Base-by-base conservation (phyloP, 345 rosid species). In the Orychophragmus violaceus region DNA sequence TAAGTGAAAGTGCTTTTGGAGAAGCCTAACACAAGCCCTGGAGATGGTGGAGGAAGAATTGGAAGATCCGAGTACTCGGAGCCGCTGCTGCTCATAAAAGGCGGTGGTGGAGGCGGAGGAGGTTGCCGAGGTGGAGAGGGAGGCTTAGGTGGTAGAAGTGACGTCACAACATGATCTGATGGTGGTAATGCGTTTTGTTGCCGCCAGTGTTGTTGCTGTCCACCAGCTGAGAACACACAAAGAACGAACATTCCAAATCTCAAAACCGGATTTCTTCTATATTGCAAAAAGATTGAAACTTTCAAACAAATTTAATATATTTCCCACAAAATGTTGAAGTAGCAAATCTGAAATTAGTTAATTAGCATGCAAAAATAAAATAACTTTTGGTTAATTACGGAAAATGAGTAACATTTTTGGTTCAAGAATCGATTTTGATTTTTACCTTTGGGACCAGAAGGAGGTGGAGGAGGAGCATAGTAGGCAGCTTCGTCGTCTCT, bases 1-100 rank as follows among this genome's bases (percentile, higher is more conserved):
- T 78, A 82, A 1, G 91, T 78, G 69, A 83, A 85, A 22, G 78
- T 76, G 79, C 90, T 88, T 78, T 84, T 84, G 3, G 95, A 83
- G 73, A 88, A 82, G 30, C 84, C 81, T 53, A 86, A 70, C 5
- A 79, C 56, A 13, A 86, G 61, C 50, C 82, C 84, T 0, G 90
- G 90, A 17, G 86, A 88, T 28, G 83, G 86, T 4, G 88, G 83
- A 29, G 88, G 87, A 22, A 80, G 78, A 19, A 56, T 35, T 0
- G 93, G 85, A 55, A 65, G 76, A 28, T 82, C 95, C 0, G 87
- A 85, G 71, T 79, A 82, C 58, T 78, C 87, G 23, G 94, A 85
- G 11, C 83, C 85, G 1, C 94, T 87, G 79, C 83, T 80, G 78
- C 80, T 82, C 69, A 74, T 75, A 73, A 79, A 61, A 50, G 74